A percentile compares a stretch with the other conserved stretches of the same genome.
These are phyloP conservation scores for Neopestalotiopsis rosae DNA, from an alignment of 2,329 filamentous ascomycete genomes.

Conservation along the genomic window DNA sequence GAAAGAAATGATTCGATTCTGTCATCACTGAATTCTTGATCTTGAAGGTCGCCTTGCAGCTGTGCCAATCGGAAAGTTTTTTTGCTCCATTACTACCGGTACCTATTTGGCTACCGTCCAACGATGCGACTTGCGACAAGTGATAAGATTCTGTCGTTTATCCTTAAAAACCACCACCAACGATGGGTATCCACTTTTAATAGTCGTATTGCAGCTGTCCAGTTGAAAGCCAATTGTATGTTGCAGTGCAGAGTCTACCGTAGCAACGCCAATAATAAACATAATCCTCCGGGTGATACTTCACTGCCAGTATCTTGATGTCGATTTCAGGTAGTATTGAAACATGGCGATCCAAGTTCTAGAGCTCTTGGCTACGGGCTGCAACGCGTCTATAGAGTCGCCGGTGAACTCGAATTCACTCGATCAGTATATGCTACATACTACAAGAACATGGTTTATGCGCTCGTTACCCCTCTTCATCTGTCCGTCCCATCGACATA, in stretches of 20 bases:
- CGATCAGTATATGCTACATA: no score
- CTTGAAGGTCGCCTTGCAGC: background rate
- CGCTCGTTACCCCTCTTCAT: background rate
- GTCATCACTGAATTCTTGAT: background rate
- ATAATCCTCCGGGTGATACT: background rate
- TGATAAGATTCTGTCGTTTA: background rate
- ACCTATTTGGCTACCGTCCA: background rate
- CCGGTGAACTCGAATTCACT: no score
- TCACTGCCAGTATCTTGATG: background rate
- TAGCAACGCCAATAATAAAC: background rate
- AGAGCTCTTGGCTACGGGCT: background rate
- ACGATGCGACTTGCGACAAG: background rate
- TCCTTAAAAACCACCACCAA: background rate
- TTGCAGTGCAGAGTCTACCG: background rate
- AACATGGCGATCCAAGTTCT: background rate
- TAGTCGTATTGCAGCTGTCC: background rate
- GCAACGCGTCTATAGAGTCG: no score
- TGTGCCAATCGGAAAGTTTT: background rate
- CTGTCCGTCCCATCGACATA: background rate
- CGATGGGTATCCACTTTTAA: background rate
- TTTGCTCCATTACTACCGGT: background rate
- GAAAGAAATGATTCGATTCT: background rate
- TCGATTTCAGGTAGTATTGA: background rate
- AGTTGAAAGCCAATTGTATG: background rate
- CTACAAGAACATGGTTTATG: background rate